Evolutionary conservation across 2,329 filamentous ascomycete genomes (phyloP).

Genomic region (Allantophomopsis lycopodina): DNA sequence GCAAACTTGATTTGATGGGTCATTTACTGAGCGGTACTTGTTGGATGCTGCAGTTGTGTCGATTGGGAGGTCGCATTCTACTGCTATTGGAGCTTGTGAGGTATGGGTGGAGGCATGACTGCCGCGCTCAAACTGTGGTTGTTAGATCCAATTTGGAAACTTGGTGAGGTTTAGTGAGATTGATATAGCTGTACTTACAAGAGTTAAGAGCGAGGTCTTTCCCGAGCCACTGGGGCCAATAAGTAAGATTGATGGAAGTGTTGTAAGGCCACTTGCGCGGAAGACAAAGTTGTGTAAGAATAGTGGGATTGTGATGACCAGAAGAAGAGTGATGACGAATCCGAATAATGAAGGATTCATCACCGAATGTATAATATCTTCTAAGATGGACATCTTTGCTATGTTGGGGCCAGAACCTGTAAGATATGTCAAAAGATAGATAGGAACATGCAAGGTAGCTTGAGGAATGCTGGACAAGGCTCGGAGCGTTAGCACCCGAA

Average conservation of each 20-base stretch:
- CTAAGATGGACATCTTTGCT: too few species aligned
- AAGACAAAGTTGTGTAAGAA: slow-evolving; percentile 65
- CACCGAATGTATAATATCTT: slow-evolving; percentile 25
- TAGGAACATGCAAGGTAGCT: too few species aligned
- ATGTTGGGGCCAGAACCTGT: too few species aligned
- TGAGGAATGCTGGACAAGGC: too few species aligned
- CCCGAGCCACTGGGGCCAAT: slow-evolving; percentile 71
- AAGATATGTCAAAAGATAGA: too few species aligned
- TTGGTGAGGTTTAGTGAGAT: too few species aligned
- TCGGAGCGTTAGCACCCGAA: too few species aligned
- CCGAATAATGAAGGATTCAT: slow-evolving; percentile 45
- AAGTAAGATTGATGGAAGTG: slow-evolving; percentile 65
- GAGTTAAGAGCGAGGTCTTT: slow-evolving; percentile 78
- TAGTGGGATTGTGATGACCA: slow-evolving; percentile 62
- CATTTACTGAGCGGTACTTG: slow-evolving; percentile 51
- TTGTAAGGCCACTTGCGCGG: slow-evolving; percentile 48
- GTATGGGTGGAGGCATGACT: slow-evolving; percentile 33
- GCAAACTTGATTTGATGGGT: slow-evolving; percentile 41
- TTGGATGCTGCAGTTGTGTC: slow-evolving; percentile 37
- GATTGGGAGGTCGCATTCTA: slow-evolving; percentile 39
- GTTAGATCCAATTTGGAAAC: neutral
- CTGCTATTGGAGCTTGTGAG: slow-evolving; percentile 43
- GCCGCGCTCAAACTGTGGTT: slow-evolving; percentile 36
- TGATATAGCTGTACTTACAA: slow-evolving; percentile 31
- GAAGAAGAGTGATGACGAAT: slow-evolving; percentile 53